Base-by-base conservation (phyloP, 768 basidiomycete species). In the Lyophyllum semitale region DNA sequence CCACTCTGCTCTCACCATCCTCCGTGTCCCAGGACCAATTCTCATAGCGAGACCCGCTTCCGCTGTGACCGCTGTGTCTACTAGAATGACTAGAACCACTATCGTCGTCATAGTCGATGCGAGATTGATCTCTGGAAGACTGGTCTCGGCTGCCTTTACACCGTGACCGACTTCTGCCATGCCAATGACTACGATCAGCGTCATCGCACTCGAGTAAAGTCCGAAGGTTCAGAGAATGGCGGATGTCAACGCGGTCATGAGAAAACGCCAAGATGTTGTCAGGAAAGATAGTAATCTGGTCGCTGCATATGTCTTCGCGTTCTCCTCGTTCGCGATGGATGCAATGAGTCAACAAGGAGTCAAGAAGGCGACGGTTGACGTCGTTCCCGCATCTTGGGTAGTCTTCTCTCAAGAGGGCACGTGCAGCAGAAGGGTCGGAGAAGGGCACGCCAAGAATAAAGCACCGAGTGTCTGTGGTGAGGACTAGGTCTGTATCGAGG, bases 311-410 rank as follows among this genome's bases (percentile, higher is more conserved):
- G 25, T 55, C 53, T 8, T 20, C 40, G 29, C 26, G 37, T 38
- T 53, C 35, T 23, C 60, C 60, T 2, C 42, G 44, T 23, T 52
- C 37, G 23, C 48, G 50, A 26, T 30, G 49, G 45, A 61, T 57
- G 40, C 60, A 61, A 25, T 58, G 56, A 22, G 56, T 55, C 57
- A 61, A 48, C 11, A 61, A 51, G 32, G 51, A 48, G 23, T 61
- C 53, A 27, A 61, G 60, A 25, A 61, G 30, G 18, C 53, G 56
- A n/a, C 53, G 53, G 18, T 61, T 58, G 12, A 58, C 45, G 25
- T 58, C 46, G 9, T 54, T 61, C 37, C 46, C 41, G 35, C 60
- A 61, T 15, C 54, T 48, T 37, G 45, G 18, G 38, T 48, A 52
- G 37, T 61, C 56, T 22, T 32, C 41, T 46, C 56, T 58, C 17